Conservation (phyloP, 164 flowering plant species). For the Malania oleifera region DNA sequence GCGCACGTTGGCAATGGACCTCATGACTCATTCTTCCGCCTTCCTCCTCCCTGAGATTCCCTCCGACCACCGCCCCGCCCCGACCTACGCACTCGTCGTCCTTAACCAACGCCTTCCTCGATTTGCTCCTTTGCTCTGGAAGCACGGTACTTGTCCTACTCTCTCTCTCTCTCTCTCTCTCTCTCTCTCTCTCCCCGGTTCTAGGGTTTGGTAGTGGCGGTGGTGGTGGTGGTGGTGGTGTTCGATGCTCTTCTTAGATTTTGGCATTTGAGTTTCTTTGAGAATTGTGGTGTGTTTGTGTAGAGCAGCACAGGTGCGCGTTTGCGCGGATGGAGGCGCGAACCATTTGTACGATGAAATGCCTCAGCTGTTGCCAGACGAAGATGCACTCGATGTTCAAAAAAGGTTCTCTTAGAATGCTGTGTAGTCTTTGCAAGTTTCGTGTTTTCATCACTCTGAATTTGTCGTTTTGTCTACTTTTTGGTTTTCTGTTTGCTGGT, state of each 20-base stretch:
- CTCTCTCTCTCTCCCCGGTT: background rate
- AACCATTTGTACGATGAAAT: constrained; percentile 80
- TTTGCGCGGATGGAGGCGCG: constrained; percentile 97
- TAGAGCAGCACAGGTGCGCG: constrained; percentile 73
- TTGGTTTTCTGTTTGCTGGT: background rate
- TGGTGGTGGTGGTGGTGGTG: no score
- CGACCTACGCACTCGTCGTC: constrained; percentile 67
- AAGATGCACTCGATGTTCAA: constrained; percentile 55
- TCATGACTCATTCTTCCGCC: constrained; percentile 56
- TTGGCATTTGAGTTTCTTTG: background rate
- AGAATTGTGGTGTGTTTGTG: constrained; percentile 18
- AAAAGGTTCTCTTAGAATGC: constrained; percentile 35
- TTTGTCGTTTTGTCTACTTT: background rate
- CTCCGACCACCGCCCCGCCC: constrained; percentile 22
- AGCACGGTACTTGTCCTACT: constrained; percentile 49
- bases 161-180: background rate
- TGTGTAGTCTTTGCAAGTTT: no score
- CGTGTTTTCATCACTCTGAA: no score
- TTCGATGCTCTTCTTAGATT: background rate
- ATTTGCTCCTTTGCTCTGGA: constrained; percentile 84
- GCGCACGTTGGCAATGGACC: constrained; percentile 39
- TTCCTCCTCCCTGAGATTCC: constrained; percentile 66
- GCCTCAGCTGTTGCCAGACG: constrained; percentile 59
- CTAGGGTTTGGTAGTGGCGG: background rate
- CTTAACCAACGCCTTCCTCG: constrained; percentile 84